Evolutionary conservation across 805 yeast genomes (phyloP), one percentile per base, ranked within the genome.

Genomic region (Ogataea polymorpha): DNA sequence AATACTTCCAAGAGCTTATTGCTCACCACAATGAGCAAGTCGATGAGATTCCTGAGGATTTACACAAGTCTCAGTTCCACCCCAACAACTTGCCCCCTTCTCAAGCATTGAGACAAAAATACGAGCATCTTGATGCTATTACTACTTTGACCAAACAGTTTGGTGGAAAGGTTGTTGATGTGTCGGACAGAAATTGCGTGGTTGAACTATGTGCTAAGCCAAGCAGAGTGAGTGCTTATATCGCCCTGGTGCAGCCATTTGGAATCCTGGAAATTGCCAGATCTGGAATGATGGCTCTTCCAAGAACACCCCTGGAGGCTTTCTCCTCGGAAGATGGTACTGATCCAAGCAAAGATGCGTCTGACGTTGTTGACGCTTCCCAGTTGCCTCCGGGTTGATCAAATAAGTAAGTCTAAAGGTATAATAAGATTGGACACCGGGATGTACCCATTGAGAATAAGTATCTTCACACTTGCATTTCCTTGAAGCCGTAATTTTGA

Each of bases 211-310:
- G 86, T 50, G 99, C 98, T 39, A 90, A 91, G 63, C 99, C 98
- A 26, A 79, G 86, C 39, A 80, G 97, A 66, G 75, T 93, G 49
- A 73, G 91, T 32, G 80, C 95, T 29, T 90, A 90, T 65, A 78
- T 93, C 61, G 86, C 85, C 49, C 78, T 93, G 61, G 73, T 90
- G 60, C 93, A 88, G 63, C 99, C 99, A 32, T 93, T 93, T 61
- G 99, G 99, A 59, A 82, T 93, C 44, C 75, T 93, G 58, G 99
- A 93, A 68, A 85, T 91, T 56, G 96, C 97, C 32, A 80, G 99
- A 70, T 84, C 96, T 18, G 99, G 99, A 69, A 87, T 91, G 95
- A 89, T 93, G 91, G 99, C 98, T 8, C 75, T 93, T 57, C 95
- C 98, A 59, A 82, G 97, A 76, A 87, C 98, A 36, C 96, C 96